These are phyloP conservation scores for Pelargonium myrrhifolium DNA, from an alignment of 441 rosid genomes.

Conservation along the genomic window DNA sequence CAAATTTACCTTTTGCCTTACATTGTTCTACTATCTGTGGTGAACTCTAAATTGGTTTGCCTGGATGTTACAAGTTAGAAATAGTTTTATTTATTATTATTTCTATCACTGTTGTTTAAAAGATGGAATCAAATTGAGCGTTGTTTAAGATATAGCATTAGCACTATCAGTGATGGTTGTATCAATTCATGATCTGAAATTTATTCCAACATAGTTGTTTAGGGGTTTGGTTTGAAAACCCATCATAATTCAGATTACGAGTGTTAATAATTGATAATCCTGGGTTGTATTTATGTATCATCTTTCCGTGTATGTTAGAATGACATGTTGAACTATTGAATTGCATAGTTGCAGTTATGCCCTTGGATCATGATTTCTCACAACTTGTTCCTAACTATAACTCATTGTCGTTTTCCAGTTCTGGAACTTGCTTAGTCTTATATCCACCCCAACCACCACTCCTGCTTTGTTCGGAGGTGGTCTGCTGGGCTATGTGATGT, in stretches of 20 bases:
- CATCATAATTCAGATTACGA: background rate
- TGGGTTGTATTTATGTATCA: background rate
- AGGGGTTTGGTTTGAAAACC: background rate
- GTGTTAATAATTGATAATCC: background rate
- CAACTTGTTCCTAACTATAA: background rate
- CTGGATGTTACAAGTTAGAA: too few species aligned
- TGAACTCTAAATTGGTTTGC: too few species aligned
- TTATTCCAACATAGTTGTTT: too few species aligned
- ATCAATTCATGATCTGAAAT: background rate
- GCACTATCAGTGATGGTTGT: background rate
- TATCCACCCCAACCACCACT: slow-evolving; percentile 24
- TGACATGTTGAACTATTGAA: background rate
- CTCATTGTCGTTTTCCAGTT: slow-evolving; percentile 14
- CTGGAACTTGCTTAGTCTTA: slow-evolving; percentile 26
- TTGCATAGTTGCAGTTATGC: background rate
- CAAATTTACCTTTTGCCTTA: too few species aligned
- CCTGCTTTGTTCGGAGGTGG: slow-evolving; percentile 35
- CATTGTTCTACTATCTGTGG: too few species aligned
- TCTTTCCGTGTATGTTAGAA: background rate
- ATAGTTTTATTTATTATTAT: too few species aligned
- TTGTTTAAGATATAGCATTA: too few species aligned
- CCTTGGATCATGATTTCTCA: background rate
- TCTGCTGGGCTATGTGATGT: slow-evolving; percentile 34
- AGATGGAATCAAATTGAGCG: background rate
- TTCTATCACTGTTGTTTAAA: background rate